Evolutionary conservation across 169 alveolate genomes (phyloP), one percentile per base, ranked within the genome.

Genomic region (Perkinsus marinus): DNA sequence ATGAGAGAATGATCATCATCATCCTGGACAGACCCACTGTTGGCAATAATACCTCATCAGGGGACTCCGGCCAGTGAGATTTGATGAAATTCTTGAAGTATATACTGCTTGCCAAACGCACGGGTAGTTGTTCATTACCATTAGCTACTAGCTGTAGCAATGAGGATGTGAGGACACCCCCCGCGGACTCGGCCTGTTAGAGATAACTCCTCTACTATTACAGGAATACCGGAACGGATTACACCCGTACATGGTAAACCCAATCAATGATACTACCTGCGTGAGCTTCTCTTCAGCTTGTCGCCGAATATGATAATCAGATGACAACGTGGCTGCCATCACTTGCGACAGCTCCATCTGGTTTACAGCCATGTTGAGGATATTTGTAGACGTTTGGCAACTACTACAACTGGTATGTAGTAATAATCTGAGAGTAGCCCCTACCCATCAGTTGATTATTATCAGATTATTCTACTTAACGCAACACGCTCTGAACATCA

Each of bases 31-130:
- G 30, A 30, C 22, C 79, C 79, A 7, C 26, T 17, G 68, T 6
- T 6, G 10, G 10, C 46, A 41, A 10, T 41, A 41, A 41, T 41
- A 89, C 91, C 68, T 41, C 91, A 17, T 39, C 43, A 22, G 38
- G 46, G 7, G 39, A 38, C 68, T 39, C 39, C 36, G 91, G 91
- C 91, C 91, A 89, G 19, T 89, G 39, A 47, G 68, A n/a, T 37
- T 89, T 89, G 68, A 89, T 41, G 91, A 16, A 89, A 68, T 89
- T 89, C 34, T 89, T 89, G 91, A 89, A 89, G 30, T 36, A 89
- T 39, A 89, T 89, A 26, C 91, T 41, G 34, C 91, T 41, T 10
- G 91, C 91, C 30, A 39, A 41, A 9, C 68, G 46, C 0, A 89
- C 68, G 0, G 91, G 68, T 68, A 39, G 3, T 26, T 57, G 79